phyloP scores from a whole-genome alignment of 306 rosid species.

The Rubus idaeus region DNA sequence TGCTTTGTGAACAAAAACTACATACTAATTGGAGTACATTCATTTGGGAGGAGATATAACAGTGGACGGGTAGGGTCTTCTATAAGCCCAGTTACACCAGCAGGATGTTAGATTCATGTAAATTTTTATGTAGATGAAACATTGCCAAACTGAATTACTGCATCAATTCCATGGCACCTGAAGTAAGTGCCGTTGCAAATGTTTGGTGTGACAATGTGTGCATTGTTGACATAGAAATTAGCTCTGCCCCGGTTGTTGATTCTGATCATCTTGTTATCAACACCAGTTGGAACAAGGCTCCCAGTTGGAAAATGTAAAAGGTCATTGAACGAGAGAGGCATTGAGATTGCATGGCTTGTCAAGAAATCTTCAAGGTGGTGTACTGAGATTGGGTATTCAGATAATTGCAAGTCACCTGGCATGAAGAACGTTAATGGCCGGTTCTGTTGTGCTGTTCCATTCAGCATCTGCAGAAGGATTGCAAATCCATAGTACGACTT shows the following conservation, averaged over 20 bases:
- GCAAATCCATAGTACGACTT: constrained; percentile 49
- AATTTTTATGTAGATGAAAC: background rate
- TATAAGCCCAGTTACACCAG: background rate
- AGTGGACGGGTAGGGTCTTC: background rate
- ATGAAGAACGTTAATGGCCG: constrained; percentile 48
- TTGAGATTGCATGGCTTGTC: constrained; percentile 39
- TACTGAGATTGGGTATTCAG: constrained; percentile 32
- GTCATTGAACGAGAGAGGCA: constrained; percentile 50
- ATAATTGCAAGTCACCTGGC: constrained; percentile 48
- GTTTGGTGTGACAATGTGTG: constrained; percentile 43
- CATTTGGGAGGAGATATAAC: background rate
- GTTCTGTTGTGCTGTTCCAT: constrained; percentile 36
- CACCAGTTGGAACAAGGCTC: constrained; percentile 51
- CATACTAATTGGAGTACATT: background rate
- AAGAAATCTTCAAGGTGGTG: constrained; percentile 38
- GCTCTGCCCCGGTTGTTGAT: constrained; percentile 48
- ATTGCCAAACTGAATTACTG: constrained; percentile 42
- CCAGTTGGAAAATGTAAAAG: constrained; percentile 60
- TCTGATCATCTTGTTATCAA: constrained; percentile 36
- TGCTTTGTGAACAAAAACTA: background rate
- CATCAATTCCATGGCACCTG: constrained; percentile 62
- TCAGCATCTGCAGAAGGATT: constrained; percentile 62
- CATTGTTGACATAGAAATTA: constrained; percentile 49
- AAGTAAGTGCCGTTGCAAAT: constrained; percentile 48
- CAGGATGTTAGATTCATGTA: background rate